These are phyloP conservation scores for Fusarium nurragi DNA, from an alignment of 2,329 filamentous ascomycete genomes.

Conservation along the genomic window DNA sequence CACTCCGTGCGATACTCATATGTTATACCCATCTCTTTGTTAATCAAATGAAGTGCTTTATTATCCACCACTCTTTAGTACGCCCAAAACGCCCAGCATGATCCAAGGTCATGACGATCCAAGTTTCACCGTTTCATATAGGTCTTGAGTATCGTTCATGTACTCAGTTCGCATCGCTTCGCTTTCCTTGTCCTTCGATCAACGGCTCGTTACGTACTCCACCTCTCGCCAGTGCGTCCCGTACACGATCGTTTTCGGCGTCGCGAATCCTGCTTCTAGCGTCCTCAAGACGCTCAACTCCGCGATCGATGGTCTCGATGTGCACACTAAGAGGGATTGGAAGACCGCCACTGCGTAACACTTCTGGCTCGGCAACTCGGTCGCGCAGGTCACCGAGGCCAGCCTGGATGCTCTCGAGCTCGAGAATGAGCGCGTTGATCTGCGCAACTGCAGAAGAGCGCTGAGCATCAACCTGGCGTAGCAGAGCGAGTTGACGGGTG, in stretches of 20 bases:
- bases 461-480: slow-evolving; percentile 73
- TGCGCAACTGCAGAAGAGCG: slow-evolving; percentile 72
- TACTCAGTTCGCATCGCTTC: background rate
- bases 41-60: background rate
- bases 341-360: slow-evolving; percentile 58
- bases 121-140: background rate
- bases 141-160: background rate
- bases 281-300: slow-evolving; percentile 75
- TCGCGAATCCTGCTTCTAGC: slow-evolving; percentile 68
- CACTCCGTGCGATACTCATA: background rate
- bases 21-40: background rate
- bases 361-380: slow-evolving; percentile 72
- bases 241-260: slow-evolving; percentile 67
- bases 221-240: slow-evolving; percentile 60
- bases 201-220: slow-evolving; percentile 52
- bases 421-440: slow-evolving; percentile 74
- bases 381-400: slow-evolving; percentile 77
- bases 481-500: slow-evolving; percentile 69
- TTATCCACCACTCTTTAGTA: slow-evolving; percentile 5
- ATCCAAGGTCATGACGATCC: background rate
- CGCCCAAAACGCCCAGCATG: slow-evolving; percentile 21
- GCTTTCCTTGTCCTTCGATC: slow-evolving; percentile 50
- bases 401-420: slow-evolving; percentile 76
- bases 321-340: slow-evolving; percentile 74
- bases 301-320: slow-evolving; percentile 77